Percentiles rank a stretch among this genome's conserved stretches.
Conservation (phyloP, 495 filamentous ascomycete species). For the Tuber melanosporum region DNA sequence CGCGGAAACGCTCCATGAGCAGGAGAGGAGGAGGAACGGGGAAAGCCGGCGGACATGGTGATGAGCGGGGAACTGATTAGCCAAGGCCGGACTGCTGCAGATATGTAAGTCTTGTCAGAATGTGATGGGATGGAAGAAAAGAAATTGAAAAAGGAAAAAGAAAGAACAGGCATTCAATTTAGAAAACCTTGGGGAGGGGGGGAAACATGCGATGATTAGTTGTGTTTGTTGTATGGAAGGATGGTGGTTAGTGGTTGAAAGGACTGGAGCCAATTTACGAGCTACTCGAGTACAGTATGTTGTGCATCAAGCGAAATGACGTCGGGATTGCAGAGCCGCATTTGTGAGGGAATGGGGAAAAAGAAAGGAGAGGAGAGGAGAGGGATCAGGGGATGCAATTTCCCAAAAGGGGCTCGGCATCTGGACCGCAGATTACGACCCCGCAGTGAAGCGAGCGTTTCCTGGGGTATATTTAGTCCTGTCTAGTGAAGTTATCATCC, state of each 20-base stretch:
- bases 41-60: background rate
- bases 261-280: background rate
- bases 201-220: background rate
- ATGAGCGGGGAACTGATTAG: background rate
- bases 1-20: background rate
- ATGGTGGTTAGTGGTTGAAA: background rate
- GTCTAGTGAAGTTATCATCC: background rate
- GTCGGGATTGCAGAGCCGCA: background rate
- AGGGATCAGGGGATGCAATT: background rate
- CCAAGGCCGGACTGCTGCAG: background rate
- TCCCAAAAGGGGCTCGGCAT: background rate
- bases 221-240: background rate
- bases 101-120: constrained; percentile 1
- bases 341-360: constrained; percentile 7
- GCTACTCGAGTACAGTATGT: background rate
- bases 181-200: background rate
- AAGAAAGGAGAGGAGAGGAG: constrained; percentile 14
- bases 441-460: background rate
- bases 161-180: background rate
- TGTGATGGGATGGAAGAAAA: background rate
- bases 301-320: constrained; percentile 2
- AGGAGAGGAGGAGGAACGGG: background rate
- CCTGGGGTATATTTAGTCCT: background rate
- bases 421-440: background rate
- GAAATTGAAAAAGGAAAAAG: background rate